phyloP scores from a whole-genome alignment of 352 stramenopile genomes.

The Phytophthora colocasiae region DNA sequence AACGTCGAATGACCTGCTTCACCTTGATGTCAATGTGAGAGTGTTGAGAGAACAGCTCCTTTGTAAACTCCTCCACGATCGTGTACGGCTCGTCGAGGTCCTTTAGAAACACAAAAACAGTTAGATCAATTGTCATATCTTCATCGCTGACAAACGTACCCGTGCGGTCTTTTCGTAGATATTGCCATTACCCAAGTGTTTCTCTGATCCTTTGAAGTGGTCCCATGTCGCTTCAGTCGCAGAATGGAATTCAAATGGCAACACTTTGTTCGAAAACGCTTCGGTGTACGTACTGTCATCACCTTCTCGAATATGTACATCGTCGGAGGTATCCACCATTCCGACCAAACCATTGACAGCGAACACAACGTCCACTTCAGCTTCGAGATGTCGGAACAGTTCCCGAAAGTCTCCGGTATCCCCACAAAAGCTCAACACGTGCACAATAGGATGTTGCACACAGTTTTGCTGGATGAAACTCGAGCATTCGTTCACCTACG shows the following conservation, averaged over 20 bases:
- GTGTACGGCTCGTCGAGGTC: conserved; percentile 40
- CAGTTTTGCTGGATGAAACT: conserved; percentile 15
- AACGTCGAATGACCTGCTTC: conserved; percentile 37
- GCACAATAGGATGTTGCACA: conserved; percentile 10
- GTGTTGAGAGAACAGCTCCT: conserved; percentile 22
- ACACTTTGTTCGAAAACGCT: conserved; percentile 37
- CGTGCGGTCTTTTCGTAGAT: conserved; percentile 35
- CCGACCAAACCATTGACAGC: conserved; percentile 25
- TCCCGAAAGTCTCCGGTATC: conserved; percentile 20
- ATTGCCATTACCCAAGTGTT: conserved; percentile 29
- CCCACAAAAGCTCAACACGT: conserved; percentile 18
- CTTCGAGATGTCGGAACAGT: conserved; percentile 32
- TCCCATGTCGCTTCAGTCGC: conserved; percentile 35
- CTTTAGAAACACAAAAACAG: conserved; percentile 12
- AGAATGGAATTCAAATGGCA: conserved; percentile 27
- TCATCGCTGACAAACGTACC: conserved; percentile 6
- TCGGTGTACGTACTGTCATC: conserved; percentile 31
- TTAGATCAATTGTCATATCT: neutral
- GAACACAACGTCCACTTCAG: conserved; percentile 33
- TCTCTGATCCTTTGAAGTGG: conserved; percentile 36
- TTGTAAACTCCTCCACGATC: conserved; percentile 35
- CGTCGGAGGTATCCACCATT: conserved; percentile 32
- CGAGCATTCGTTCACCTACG: conserved; percentile 21
- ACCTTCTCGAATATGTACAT: conserved; percentile 33
- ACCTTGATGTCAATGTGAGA: conserved; percentile 31